phyloP scores from a whole-genome alignment of 1,284 basidiomycete genomes.

The Pisolithus thermaeus region DNA sequence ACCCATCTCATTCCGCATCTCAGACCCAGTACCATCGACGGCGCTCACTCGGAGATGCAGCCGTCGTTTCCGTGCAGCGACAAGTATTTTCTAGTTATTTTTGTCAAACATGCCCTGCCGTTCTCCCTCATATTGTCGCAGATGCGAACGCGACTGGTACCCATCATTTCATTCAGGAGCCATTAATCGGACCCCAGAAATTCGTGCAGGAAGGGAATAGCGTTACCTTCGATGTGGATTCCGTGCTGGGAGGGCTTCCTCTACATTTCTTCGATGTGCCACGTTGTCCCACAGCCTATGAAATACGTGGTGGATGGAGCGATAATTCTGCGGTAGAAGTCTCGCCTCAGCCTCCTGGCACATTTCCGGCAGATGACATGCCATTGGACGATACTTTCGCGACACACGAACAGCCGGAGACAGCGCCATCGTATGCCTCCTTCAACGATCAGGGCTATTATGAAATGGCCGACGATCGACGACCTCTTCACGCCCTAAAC shows the following conservation, averaged over 20 bases:
- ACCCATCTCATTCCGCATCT: slow-evolving; percentile 51
- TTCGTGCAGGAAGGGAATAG: background rate
- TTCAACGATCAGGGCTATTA: background rate
- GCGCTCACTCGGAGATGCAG: background rate
- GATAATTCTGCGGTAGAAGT: slow-evolving; percentile 7
- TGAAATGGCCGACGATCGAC: background rate
- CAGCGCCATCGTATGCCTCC: background rate
- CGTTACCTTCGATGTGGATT: slow-evolving; percentile 6
- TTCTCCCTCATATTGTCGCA: background rate
- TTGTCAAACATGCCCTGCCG: background rate
- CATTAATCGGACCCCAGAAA: background rate
- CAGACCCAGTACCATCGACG: slow-evolving; percentile 27
- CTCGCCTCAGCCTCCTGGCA: background rate
- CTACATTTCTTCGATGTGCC: slow-evolving; percentile 7
- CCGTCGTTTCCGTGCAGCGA: slow-evolving; percentile 1
- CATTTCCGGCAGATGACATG: background rate
- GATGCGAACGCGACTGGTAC: background rate
- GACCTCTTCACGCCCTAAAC: slow-evolving; percentile 2
- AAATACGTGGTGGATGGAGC: slow-evolving; percentile 5
- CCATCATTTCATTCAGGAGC: background rate
- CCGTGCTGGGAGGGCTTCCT: slow-evolving; percentile 4
- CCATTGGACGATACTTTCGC: background rate
- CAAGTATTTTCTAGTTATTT: slow-evolving; percentile 19
- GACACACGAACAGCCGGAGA: background rate
- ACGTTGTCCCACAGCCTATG: slow-evolving; percentile 11